Evolutionary conservation across 75 land plant genomes (phyloP).

Genomic region (Pseudotsuga menziesii): DNA sequence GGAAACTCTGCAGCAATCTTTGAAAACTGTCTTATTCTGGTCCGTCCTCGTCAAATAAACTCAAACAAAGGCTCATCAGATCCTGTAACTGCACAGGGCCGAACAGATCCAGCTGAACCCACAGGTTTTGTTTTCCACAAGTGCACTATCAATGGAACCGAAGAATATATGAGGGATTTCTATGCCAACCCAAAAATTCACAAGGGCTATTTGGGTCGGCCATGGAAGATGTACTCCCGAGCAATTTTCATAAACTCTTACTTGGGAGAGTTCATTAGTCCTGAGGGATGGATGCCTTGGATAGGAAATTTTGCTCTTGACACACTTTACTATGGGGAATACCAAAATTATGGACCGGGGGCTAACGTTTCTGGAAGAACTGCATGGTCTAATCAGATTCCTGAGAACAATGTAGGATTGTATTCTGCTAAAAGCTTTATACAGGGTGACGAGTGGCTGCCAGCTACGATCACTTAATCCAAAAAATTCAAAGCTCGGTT

Average conservation of each 20-base stretch:
- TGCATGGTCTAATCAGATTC: slow-evolving; percentile 47
- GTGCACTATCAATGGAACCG: slow-evolving; percentile 37
- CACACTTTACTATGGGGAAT: slow-evolving; percentile 50
- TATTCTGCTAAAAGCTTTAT: slow-evolving; percentile 42
- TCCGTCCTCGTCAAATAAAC: slow-evolving; percentile 19
- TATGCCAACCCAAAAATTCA: slow-evolving; percentile 21
- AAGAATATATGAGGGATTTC: slow-evolving; percentile 15
- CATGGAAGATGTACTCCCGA: slow-evolving; percentile 53
- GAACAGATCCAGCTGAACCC: slow-evolving; percentile 35
- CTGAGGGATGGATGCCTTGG: slow-evolving; percentile 54
- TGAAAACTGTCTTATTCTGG: slow-evolving; percentile 22
- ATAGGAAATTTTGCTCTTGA: slow-evolving; percentile 25
- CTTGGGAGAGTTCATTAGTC: slow-evolving; percentile 20
- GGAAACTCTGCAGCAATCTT: slow-evolving; percentile 39
- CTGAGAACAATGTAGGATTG: slow-evolving; percentile 18
- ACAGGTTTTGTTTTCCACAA: slow-evolving; percentile 38
- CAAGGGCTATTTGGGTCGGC: slow-evolving; percentile 45
- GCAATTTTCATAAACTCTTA: slow-evolving; percentile 30
- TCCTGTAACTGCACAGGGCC: slow-evolving; percentile 57
- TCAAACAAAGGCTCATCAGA: slow-evolving; percentile 19
- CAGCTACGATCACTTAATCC: no score
- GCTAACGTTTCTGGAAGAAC: slow-evolving; percentile 26
- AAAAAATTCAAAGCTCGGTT: no score
- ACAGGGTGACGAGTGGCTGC: slow-evolving; percentile 22
- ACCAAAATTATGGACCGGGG: slow-evolving; percentile 32